Base-by-base conservation (phyloP, 1,284 basidiomycete genomes). In the Pseudozyma thailandica region DNA sequence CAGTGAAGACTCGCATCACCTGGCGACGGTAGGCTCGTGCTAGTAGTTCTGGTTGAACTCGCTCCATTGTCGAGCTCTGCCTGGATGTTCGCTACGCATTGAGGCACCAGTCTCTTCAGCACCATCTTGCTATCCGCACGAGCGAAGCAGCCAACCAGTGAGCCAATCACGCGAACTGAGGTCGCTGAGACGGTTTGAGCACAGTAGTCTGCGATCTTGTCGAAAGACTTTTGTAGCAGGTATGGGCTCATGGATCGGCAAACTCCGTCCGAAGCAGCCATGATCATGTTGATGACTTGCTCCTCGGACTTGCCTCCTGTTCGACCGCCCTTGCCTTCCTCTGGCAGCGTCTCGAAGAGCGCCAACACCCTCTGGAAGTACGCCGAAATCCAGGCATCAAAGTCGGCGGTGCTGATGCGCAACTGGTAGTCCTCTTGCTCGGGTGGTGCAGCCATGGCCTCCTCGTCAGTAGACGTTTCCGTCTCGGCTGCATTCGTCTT, bases 1-100 rank as follows among this genome's bases (percentile, higher is more conserved):
- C 94, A 98, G 83, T 97, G 94, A 50, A 98, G 85, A 1, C 92
- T 91, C 2, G 93, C 94, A 78, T 98, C 95, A 6, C 92, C 92
- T 4, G 92, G 89, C 2, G 92, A 87, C 0, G 92, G 91, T 18
- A 90, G 88, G 6, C 89, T 89, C 0, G 93, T 94, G 3, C 90
- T 90, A 2, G 94, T 98, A 8, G 93, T 97, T 27, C 93, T 87
- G 31, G 90, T 87, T 59, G 91, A 92, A n/a, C 93, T 94, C 0
- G 96, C 94, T 1, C 96, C 96, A 65, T 93, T 89, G 69, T 89
- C 91, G 45, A 98, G 84, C 82, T 98, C 95, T 47, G 90, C 88
- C 62, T 90, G 88, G 55, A 98, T 93, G 76, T 92, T 90, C n/a
- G 85, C 84, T 20, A 88, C 86, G 81, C 92, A 95, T 64, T 90